phyloP scores from a whole-genome alignment of 2,329 filamentous ascomycete species.

The Didymella exigua region DNA sequence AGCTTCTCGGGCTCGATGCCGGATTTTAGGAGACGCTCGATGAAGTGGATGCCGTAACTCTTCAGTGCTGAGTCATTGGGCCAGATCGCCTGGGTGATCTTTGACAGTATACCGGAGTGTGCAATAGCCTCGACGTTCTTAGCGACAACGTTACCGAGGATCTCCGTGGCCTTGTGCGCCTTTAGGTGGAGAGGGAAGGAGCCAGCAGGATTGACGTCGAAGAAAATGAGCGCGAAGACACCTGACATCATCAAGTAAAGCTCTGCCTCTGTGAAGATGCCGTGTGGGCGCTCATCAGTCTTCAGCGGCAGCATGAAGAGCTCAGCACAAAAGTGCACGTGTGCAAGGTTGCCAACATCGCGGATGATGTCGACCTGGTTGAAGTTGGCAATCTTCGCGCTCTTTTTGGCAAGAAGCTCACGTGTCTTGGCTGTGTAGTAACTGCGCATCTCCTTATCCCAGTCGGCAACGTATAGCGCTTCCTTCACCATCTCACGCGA shows the following conservation, averaged over 20 bases:
- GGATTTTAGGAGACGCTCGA: slow-evolving; percentile 57
- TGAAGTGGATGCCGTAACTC: slow-evolving; percentile 62
- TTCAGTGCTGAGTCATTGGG: slow-evolving; percentile 51
- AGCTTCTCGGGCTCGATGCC: slow-evolving; percentile 56
- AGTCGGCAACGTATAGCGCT: slow-evolving; percentile 65
- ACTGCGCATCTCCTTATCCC: slow-evolving; percentile 66
- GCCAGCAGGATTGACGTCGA: slow-evolving; percentile 59
- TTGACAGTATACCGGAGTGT: slow-evolving; percentile 50
- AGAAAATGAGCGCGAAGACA: slow-evolving; percentile 61
- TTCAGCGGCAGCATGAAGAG: slow-evolving; percentile 63
- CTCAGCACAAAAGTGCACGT: slow-evolving; percentile 61
- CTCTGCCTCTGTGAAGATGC: slow-evolving; percentile 60
- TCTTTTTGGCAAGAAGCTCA: slow-evolving; percentile 67
- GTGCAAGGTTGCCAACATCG: slow-evolving; percentile 61
- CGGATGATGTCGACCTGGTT: slow-evolving; percentile 73
- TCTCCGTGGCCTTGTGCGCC: slow-evolving; percentile 54
- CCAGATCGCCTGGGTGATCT: slow-evolving; percentile 50
- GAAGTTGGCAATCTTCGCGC: slow-evolving; percentile 65
- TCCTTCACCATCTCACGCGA: slow-evolving; percentile 51
- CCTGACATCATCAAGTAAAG: slow-evolving; percentile 60
- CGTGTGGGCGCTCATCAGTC: slow-evolving; percentile 56
- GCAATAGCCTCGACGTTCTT: slow-evolving; percentile 56
- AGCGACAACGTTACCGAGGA: slow-evolving; percentile 58
- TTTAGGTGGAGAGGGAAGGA: slow-evolving; percentile 59
- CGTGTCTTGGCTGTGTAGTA: slow-evolving; percentile 71